Conservation (phyloP, 306 rosid genomes). For the Aeschynomene evenia region DNA sequence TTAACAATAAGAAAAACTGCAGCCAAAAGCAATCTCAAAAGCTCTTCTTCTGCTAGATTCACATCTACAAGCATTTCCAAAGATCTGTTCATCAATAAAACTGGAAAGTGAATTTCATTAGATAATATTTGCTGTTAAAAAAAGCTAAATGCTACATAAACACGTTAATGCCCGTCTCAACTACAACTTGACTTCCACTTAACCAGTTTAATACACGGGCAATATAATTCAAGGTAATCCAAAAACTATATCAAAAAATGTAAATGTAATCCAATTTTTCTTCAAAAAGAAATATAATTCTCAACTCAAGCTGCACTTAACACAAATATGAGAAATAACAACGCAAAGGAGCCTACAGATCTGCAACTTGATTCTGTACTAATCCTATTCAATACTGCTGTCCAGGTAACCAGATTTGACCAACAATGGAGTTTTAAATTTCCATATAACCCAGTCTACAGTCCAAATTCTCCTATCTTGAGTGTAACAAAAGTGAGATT, state of each 20-base stretch:
- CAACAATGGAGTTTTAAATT: not conserved
- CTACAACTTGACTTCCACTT: slow-evolving; percentile 19
- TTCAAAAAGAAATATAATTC: not conserved
- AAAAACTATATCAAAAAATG: not conserved
- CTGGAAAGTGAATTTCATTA: slow-evolving; percentile 54
- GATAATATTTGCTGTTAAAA: slow-evolving; percentile 40
- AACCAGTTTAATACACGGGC: slow-evolving; percentile 14
- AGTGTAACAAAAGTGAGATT: not conserved
- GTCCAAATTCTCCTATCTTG: not conserved
- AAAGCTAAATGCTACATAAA: slow-evolving; percentile 22
- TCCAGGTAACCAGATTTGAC: not conserved
- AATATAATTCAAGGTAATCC: slow-evolving; percentile 7
- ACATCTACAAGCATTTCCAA: slow-evolving; percentile 92
- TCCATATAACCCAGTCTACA: not conserved
- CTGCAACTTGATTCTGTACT: not conserved
- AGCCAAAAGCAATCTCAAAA: slow-evolving; percentile 84
- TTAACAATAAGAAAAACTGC: slow-evolving; percentile 76
- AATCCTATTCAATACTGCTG: not conserved
- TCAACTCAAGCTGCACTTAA: not conserved
- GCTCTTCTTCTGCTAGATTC: slow-evolving; percentile 83
- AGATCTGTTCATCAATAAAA: slow-evolving; percentile 72
- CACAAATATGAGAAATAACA: not conserved
- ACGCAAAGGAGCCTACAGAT: not conserved
- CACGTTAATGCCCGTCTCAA: slow-evolving; percentile 22
- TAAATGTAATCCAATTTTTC: no score